A percentile compares a stretch with the other conserved stretches of the same genome.
Evolutionary conservation across 805 yeast species (phyloP).

Genomic region (Wickerhamiella nectarea): DNA sequence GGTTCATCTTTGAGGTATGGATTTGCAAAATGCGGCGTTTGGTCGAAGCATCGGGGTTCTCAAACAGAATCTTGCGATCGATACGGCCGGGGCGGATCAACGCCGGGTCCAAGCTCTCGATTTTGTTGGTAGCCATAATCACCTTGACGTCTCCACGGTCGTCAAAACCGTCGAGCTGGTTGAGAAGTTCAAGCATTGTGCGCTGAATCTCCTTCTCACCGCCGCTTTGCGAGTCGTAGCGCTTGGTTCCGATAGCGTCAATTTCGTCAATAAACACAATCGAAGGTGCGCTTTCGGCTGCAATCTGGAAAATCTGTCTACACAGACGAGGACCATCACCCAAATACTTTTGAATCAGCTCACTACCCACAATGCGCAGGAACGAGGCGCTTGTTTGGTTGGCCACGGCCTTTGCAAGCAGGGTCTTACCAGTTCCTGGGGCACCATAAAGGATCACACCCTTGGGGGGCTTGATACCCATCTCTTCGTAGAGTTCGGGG

Average conservation of each 20-base stretch:
- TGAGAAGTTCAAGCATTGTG: constrained; percentile 90
- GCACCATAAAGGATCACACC: constrained; percentile 96
- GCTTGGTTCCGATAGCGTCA: constrained; percentile 97
- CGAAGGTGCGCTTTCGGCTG: constrained; percentile 96
- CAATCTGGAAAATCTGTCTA: constrained; percentile 89
- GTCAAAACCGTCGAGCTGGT: constrained; percentile 93
- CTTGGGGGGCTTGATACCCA: constrained; percentile 98
- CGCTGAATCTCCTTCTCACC: constrained; percentile 97
- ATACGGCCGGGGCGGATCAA: constrained; percentile 94
- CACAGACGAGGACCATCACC: constrained; percentile 97
- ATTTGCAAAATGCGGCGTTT: constrained; percentile 84
- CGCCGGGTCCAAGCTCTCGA: constrained; percentile 91
- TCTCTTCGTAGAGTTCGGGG: constrained; percentile 93
- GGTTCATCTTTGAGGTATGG: constrained; percentile 87
- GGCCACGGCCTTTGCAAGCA: constrained; percentile 94
- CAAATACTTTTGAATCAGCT: constrained; percentile 86
- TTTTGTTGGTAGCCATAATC: constrained; percentile 94
- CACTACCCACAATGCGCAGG: constrained; percentile 91
- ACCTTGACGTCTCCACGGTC: constrained; percentile 96
- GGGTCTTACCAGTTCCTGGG: constrained; percentile 95
- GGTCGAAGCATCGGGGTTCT: constrained; percentile 86
- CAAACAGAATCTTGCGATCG: constrained; percentile 89
- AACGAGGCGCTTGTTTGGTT: constrained; percentile 95
- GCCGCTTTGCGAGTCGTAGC: constrained; percentile 82
- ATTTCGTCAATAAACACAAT: constrained; percentile 97